phyloP scores from a whole-genome alignment of 345 rosid genomes.

The Pugionium cornutum region DNA sequence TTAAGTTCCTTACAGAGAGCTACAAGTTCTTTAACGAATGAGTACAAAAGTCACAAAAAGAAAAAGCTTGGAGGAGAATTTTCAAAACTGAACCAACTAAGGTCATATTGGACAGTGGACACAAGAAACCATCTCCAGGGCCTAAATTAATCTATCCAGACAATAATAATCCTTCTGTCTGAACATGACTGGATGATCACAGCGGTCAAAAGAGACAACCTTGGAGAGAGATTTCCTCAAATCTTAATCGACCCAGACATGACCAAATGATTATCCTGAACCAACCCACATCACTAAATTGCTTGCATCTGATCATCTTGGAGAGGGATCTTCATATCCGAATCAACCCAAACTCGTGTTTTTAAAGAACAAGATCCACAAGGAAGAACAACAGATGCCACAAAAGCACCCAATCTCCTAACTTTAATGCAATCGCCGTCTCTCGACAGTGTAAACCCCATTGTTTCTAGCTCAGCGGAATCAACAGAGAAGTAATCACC shows the following conservation, averaged over 20 bases:
- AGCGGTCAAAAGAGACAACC: neutral
- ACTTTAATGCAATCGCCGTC: slow-evolving; percentile 44
- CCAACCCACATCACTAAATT: slow-evolving; percentile 7
- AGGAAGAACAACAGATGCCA: slow-evolving; percentile 70
- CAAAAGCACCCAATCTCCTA: slow-evolving; percentile 47
- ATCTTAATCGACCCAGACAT: neutral
- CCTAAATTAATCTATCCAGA: slow-evolving; percentile 26
- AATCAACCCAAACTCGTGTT: slow-evolving; percentile 51
- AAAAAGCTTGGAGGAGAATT: slow-evolving; percentile 15
- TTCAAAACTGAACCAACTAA: slow-evolving; percentile 18
- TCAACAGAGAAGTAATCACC: slow-evolving; percentile 76
- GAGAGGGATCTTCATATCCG: slow-evolving; percentile 42
- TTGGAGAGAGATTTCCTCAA: neutral
- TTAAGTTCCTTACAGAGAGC: neutral
- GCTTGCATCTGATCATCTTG: slow-evolving; percentile 22
- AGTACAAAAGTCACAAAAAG: slow-evolving; percentile 16
- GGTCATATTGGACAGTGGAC: slow-evolving; percentile 4
- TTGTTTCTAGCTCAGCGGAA: slow-evolving; percentile 62
- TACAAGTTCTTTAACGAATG: slow-evolving; percentile 6
- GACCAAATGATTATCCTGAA: slow-evolving; percentile 4
- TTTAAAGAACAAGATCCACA: slow-evolving; percentile 90
- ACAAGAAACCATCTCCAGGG: neutral
- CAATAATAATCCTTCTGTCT: neutral
- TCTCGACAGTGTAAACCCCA: slow-evolving; percentile 63
- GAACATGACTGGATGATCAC: no score